Evolutionary conservation across 2,329 filamentous ascomycete species (phyloP), one percentile per base, ranked within the genome.

Genomic region (Leptographium lundbergii): DNA sequence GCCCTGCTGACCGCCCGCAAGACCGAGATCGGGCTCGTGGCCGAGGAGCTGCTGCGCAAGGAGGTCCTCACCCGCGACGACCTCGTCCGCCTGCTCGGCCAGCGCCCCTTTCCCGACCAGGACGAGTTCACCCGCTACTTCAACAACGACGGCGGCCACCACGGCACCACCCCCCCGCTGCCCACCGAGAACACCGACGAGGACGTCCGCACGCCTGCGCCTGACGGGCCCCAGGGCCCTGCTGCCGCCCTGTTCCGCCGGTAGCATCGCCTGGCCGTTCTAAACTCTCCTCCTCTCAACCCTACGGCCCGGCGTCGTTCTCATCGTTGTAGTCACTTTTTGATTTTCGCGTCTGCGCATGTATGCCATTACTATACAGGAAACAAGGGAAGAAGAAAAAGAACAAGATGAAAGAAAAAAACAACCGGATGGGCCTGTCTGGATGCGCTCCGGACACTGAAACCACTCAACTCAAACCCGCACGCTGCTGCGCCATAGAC

Each of bases 81-180:
- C 72, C 87, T 97, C 81, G 84, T 97, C 56, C 80, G 94, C 32
- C 76, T 99, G 59, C 78, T 99, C 29, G 94, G 94, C 25, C 86
- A 86, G 54, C 77, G 94, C 64, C 89, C 90, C 17, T 97, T 88
- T 67, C 86, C 87, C 48, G 92, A 97, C 67, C 80, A 82, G 61
- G 86, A 88, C 67, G 91, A 97, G 68, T 97, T 99, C 73, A 79
- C 86, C 67, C 96, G 96, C 78, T 99, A 95, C 77, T 99, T 99
- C 72, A 81, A 85, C 65, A 81, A 80, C 61, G 76, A 74, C 55
- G 78, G 80, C 66, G 74, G 73, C 57, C 17, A 79, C 67, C 81
- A 29, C 48, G 27, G 79, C 66, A 76, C 82, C 19, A 82, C 85
- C 58, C 78, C 82, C 36, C 81, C 81, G 47, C 77, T 79, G 61